Conservation (phyloP, 192 early-diverging fungal genomes). For the Kappamyces sp. region DNA sequence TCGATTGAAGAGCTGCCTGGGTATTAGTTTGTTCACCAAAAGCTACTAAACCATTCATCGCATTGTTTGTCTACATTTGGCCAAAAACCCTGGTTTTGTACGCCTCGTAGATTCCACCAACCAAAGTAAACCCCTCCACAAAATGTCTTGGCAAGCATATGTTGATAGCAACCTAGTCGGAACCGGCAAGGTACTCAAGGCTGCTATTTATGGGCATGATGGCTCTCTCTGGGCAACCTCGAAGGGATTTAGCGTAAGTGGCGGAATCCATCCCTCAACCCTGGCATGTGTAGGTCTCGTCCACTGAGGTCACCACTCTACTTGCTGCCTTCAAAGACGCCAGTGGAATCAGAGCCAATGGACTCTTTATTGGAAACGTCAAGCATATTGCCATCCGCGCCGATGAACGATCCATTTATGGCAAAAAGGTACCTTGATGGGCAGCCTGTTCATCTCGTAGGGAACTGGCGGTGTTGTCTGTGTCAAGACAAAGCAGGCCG, state of each 20-base stretch:
- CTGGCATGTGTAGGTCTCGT: constrained; percentile 33
- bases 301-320: constrained; percentile 52
- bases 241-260: constrained; percentile 60
- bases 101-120: no score
- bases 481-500: constrained; percentile 73
- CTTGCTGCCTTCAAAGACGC: constrained; percentile 59
- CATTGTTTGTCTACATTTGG: no score
- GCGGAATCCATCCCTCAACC: not conserved
- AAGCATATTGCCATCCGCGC: constrained; percentile 73
- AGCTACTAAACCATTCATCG: no score
- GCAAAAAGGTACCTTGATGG: constrained; percentile 55
- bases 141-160: constrained; percentile 77
- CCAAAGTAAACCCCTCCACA: constrained; percentile 15
- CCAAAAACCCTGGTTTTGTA: no score
- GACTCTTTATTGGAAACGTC: constrained; percentile 55
- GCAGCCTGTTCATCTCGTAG: constrained; percentile 30
- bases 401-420: constrained; percentile 65
- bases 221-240: constrained; percentile 78
- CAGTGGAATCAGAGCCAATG: constrained; percentile 48
- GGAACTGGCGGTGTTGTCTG: constrained; percentile 59
- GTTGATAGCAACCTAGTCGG: constrained; percentile 74
- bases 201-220: constrained; percentile 77
- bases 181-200: constrained; percentile 64
- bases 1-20: constrained; percentile 58
- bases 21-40: no score